phyloP scores from a whole-genome alignment of 441 rosid genomes.

The Erodium moschatum region DNA sequence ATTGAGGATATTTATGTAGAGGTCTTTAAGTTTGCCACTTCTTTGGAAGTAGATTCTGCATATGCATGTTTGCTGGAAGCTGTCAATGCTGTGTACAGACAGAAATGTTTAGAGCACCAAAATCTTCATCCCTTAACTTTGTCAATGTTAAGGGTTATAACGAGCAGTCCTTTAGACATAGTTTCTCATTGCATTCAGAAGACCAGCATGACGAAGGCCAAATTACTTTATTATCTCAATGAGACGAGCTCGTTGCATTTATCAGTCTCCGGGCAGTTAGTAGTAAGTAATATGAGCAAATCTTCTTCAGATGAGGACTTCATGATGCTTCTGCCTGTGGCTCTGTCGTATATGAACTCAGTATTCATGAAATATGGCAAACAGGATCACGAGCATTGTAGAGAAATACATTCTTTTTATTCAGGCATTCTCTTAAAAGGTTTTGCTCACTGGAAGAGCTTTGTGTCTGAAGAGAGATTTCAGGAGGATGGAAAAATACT shows the following conservation, averaged over 20 bases:
- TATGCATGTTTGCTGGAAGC: conserved; percentile 64
- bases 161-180: conserved; percentile 52
- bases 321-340: conserved; percentile 66
- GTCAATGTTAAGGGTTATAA: conserved; percentile 42
- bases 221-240: conserved; percentile 50
- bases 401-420: conserved; percentile 45
- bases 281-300: conserved; percentile 31
- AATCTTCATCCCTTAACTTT: conserved; percentile 52
- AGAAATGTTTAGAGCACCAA: conserved; percentile 29
- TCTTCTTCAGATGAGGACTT: conserved; percentile 49
- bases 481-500: conserved; percentile 42
- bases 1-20: conserved; percentile 52
- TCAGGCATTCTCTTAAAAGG: conserved; percentile 46
- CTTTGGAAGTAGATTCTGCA: conserved; percentile 40
- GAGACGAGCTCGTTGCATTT: conserved; percentile 69
- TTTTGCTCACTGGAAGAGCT: conserved; percentile 53
- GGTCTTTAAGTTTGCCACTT: conserved; percentile 49
- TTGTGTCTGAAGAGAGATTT: conserved; percentile 48
- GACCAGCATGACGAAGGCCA: conserved; percentile 49
- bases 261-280: conserved; percentile 52
- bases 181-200: conserved; percentile 47
- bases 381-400: conserved; percentile 32
- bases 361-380: conserved; percentile 37
- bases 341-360: conserved; percentile 45
- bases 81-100: conserved; percentile 37